Conservation (phyloP, 140 eudicot genomes). For the Stevia rebaudiana region DNA sequence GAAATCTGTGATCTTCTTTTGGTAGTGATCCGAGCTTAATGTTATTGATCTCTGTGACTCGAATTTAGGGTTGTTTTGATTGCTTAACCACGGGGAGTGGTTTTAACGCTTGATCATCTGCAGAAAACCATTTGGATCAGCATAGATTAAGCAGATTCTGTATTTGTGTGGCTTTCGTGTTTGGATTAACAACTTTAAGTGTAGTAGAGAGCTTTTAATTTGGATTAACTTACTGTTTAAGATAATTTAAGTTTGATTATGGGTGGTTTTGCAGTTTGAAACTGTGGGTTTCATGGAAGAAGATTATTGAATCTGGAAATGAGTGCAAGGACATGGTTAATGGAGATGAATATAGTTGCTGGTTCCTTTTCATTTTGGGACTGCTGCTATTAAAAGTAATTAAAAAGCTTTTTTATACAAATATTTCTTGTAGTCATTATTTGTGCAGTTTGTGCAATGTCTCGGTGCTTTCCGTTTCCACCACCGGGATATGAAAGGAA, state of each 20-base stretch:
- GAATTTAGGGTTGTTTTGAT: background rate
- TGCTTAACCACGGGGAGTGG: background rate
- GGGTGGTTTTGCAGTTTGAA: conserved; percentile 20
- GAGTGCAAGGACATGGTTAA: conserved; percentile 81
- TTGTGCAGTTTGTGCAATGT: conserved; percentile 51
- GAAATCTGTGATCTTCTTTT: conserved; percentile 22
- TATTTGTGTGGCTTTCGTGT: conserved; percentile 7
- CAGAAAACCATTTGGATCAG: conserved; percentile 18
- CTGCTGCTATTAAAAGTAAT: conserved; percentile 31
- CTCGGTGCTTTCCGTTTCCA: conserved; percentile 99
- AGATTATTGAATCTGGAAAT: conserved; percentile 51
- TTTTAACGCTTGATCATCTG: background rate
- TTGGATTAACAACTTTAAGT: conserved; percentile 4
- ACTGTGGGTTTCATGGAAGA: conserved; percentile 34
- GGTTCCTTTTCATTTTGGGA: conserved; percentile 57
- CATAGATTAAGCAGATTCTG: conserved; percentile 8
- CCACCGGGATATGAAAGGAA: conserved; percentile 95
- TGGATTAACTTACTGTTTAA: conserved; percentile 11
- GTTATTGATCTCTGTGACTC: background rate
- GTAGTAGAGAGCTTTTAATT: conserved; percentile 21
- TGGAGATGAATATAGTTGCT: conserved; percentile 59
- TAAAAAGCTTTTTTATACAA: conserved; percentile 30
- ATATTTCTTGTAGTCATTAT: conserved; percentile 18
- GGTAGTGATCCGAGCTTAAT: conserved; percentile 25
- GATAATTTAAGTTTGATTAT: conserved; percentile 20